phyloP scores from a whole-genome alignment of 2,329 filamentous ascomycete genomes.

The Penicillium sp. region DNA sequence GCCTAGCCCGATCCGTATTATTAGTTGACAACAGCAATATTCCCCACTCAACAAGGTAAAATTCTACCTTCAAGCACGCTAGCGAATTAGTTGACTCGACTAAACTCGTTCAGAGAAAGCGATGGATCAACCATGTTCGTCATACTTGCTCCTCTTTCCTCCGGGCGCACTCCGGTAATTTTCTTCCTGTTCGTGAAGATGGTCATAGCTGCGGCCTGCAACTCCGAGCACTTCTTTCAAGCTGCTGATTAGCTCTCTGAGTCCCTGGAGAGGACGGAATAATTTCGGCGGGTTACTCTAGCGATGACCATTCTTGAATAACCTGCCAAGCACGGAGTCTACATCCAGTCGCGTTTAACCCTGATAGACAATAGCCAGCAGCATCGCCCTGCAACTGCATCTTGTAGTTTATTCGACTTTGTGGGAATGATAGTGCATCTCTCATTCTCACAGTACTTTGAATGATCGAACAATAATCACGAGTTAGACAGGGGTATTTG shows the following conservation, averaged over 20 bases:
- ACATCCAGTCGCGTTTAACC: neutral
- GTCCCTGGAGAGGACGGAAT: neutral
- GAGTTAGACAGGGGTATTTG: constrained; percentile 5
- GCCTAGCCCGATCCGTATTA: neutral
- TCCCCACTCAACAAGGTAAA: neutral
- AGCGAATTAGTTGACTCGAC: neutral
- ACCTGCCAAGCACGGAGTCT: neutral
- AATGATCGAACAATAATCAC: neutral
- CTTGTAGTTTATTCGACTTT: neutral
- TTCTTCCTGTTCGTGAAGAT: neutral
- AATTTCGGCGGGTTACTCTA: neutral
- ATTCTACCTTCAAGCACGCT: neutral
- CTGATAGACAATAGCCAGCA: neutral
- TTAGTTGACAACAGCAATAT: neutral
- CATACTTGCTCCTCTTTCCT: constrained; percentile 2
- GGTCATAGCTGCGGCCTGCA: neutral
- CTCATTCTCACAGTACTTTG: neutral
- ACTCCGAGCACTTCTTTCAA: neutral
- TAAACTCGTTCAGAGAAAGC: neutral
- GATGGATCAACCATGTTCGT: constrained; percentile 5
- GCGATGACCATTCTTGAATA: too few relatives aligned
- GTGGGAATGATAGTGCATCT: neutral
- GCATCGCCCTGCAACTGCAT: neutral
- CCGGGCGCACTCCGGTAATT: constrained; percentile 6
- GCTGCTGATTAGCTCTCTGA: too few relatives aligned